These are phyloP conservation scores for Trichophyton equinum DNA, from an alignment of 2,329 filamentous ascomycete genomes.

Conservation along the genomic window DNA sequence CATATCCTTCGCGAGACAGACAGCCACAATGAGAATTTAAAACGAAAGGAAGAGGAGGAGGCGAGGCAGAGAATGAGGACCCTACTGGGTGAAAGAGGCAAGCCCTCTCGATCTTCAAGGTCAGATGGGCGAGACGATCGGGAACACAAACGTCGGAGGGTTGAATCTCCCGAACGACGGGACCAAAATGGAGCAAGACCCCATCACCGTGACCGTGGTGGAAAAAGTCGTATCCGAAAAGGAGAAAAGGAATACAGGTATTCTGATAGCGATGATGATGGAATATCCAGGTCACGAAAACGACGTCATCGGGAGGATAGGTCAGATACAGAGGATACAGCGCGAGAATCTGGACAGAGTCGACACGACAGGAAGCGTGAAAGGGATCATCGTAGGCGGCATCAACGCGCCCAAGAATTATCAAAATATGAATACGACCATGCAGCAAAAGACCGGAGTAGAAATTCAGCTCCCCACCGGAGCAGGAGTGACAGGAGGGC, in stretches of 20 bases:
- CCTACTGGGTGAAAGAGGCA: conserved; percentile 35
- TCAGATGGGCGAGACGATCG: not conserved
- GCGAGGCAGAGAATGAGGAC: conserved; percentile 56
- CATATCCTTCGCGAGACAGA: conserved; percentile 83
- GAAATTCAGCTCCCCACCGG: not conserved
- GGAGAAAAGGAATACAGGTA: not conserved
- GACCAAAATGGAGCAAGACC: not conserved
- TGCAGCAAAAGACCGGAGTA: not conserved
- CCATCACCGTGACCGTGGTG: not conserved
- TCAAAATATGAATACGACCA: conserved; percentile 3
- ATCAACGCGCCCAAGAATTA: not conserved
- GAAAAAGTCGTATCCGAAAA: not conserved
- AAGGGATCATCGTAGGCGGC: conserved; percentile 10
- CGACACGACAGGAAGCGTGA: conserved; percentile 16
- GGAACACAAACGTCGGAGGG: not conserved
- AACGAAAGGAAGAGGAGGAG: conserved; percentile 73
- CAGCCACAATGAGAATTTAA: conserved; percentile 73
- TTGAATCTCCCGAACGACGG: conserved; percentile 11
- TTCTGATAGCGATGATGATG: not conserved
- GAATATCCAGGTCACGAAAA: not conserved
- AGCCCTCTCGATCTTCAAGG: conserved; percentile 30
- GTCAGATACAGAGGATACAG: not conserved
- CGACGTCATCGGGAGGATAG: not conserved
- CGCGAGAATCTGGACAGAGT: not conserved
- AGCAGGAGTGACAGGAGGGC: conserved; percentile 13